These are phyloP conservation scores for Pelargonium cotyledonis DNA, from an alignment of 441 rosid genomes.

Conservation along the genomic window DNA sequence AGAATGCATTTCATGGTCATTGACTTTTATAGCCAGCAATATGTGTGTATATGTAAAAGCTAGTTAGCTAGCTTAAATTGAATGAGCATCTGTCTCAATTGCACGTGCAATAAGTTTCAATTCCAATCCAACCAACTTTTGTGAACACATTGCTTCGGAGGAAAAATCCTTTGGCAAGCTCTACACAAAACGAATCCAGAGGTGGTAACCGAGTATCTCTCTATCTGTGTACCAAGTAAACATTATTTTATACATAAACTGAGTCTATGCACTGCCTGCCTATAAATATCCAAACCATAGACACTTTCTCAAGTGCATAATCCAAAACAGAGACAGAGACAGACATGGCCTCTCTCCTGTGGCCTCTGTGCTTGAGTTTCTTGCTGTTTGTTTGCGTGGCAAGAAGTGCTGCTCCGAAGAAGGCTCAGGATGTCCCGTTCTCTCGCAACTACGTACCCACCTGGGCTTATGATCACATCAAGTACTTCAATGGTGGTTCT, in stretches of 20 bases:
- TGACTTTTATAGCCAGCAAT: background rate
- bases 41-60: too few relatives aligned
- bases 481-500: conserved; percentile 25
- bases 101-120: conserved; percentile 3
- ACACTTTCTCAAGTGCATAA: background rate
- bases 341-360: conserved; percentile 37
- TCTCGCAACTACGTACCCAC: conserved; percentile 24
- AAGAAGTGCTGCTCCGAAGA: conserved; percentile 8
- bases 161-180: too few relatives aligned
- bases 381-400: conserved; percentile 28
- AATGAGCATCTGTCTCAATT: background rate
- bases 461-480: conserved; percentile 31
- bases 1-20: background rate
- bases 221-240: too few relatives aligned
- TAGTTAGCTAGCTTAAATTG: too few relatives aligned
- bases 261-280: background rate
- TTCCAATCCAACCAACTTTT: too few relatives aligned
- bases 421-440: conserved; percentile 16
- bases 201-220: too few relatives aligned
- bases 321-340: conserved; percentile 4
- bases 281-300: background rate
- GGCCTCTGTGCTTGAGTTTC: conserved; percentile 35
- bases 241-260: background rate
- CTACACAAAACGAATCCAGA: too few relatives aligned
- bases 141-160: background rate